Conservation (phyloP, 2,329 filamentous ascomycete genomes). For the Hypoxylon sp. region DNA sequence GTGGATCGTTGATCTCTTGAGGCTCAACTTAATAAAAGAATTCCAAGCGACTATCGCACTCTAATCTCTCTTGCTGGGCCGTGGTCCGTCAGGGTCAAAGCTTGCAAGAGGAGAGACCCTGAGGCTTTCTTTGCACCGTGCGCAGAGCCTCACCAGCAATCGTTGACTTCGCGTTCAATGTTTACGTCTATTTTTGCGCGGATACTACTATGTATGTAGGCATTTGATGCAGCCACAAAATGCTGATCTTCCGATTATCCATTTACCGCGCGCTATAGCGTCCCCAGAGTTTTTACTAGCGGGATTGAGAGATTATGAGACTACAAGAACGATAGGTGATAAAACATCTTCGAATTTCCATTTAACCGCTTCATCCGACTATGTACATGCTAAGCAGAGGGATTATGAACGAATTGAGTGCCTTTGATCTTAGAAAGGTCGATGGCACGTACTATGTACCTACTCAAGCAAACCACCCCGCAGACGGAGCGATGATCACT, state of each 20-base stretch:
- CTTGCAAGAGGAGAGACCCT: conserved; percentile 12
- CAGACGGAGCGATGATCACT: conserved; percentile 32
- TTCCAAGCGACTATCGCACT: conserved; percentile 19
- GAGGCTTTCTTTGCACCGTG: conserved; percentile 19
- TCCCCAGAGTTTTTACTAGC: not conserved
- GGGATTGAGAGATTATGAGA: conserved; percentile 1
- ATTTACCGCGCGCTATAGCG: conserved; percentile 36
- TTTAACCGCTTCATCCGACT: conserved; percentile 24
- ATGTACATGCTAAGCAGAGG: conserved; percentile 24
- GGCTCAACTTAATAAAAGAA: conserved; percentile 34
- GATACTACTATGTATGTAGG: no score
- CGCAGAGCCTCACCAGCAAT: conserved; percentile 11
- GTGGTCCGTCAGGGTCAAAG: conserved; percentile 17
- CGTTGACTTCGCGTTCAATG: conserved; percentile 2
- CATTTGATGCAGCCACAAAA: not conserved
- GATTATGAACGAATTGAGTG: conserved; percentile 24
- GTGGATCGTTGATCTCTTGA: conserved; percentile 23
- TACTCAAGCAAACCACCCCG: conserved; percentile 28
- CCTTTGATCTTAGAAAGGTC: conserved; percentile 32
- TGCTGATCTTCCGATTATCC: conserved; percentile 2
- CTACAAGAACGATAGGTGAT: conserved; percentile 4
- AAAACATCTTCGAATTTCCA: conserved; percentile 25
- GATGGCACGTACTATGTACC: conserved; percentile 30
- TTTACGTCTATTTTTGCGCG: not conserved
- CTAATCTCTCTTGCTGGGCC: conserved; percentile 12